Evolutionary conservation across 257 asterid species (phyloP).

Genomic region (Haberlea rhodopensis): DNA sequence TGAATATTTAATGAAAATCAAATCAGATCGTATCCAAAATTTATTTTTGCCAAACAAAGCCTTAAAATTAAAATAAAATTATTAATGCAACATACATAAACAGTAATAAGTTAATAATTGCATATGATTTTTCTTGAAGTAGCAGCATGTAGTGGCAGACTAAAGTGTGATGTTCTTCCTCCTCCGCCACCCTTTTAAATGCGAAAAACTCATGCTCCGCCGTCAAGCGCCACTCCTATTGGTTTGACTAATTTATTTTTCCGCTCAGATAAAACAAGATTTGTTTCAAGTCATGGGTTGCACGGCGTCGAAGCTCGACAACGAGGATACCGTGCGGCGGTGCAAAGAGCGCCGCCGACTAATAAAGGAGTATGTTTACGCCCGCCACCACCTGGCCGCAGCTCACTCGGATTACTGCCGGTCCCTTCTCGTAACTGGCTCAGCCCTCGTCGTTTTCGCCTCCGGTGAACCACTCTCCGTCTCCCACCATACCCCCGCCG

Average conservation of each 20-base stretch:
- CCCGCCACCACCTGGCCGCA: conserved; percentile 95
- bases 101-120: too few species aligned
- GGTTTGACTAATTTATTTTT: background rate
- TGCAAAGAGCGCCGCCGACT: conserved; percentile 98
- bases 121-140: background rate
- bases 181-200: background rate
- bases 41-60: too few species aligned
- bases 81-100: too few species aligned
- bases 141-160: background rate
- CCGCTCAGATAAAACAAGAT: background rate
- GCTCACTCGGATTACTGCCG: conserved; percentile 98
- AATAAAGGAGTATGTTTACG: conserved; percentile 75
- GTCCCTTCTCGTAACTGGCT: conserved; percentile 74
- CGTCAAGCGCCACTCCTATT: conserved; percentile 13
- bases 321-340: conserved; percentile 96
- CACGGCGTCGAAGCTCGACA: conserved; percentile 87
- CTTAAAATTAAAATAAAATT: too few species aligned
- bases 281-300: conserved; percentile 61
- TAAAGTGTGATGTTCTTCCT: too few species aligned
- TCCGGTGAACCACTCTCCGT: conserved; percentile 85
- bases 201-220: background rate
- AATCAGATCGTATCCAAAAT: too few species aligned
- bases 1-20: too few species aligned
- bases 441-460: conserved; percentile 80
- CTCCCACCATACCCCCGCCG: conserved; percentile 81